Evolutionary conservation across 2,329 filamentous ascomycete genomes (phyloP).

Genomic region (Ophiostoma novo-ulmi): DNA sequence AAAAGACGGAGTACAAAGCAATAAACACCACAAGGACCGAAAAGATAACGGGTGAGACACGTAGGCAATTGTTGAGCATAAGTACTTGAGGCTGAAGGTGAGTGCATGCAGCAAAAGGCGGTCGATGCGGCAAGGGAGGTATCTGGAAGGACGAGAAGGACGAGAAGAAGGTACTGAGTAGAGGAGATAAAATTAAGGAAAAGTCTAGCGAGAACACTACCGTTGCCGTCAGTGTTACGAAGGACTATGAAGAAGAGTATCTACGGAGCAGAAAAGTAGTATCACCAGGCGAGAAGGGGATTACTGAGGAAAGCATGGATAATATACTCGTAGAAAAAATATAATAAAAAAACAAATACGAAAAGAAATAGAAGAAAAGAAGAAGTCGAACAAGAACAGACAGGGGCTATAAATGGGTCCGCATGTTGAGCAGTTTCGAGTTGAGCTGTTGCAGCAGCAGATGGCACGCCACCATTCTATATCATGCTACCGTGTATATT

Average conservation of each 20-base stretch:
- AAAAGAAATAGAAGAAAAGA: not conserved
- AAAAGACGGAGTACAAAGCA: not conserved
- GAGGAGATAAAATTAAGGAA: not conserved
- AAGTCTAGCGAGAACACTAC: not conserved
- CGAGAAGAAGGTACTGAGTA: not conserved
- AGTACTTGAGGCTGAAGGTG: not conserved
- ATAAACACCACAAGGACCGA: not conserved
- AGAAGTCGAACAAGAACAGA: not conserved
- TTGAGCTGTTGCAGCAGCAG: constrained; percentile 6
- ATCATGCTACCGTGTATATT: not conserved
- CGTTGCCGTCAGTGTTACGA: not conserved
- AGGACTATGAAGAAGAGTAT: not conserved
- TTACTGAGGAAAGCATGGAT: not conserved
- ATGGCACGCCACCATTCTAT: constrained; percentile 5
- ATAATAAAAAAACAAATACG: not conserved
- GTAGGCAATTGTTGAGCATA: not conserved
- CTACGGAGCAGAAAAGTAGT: not conserved
- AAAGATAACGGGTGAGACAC: not conserved
- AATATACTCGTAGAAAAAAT: not conserved
- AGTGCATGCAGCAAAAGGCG: not conserved
- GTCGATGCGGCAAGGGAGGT: not conserved
- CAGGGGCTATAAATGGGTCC: not conserved
- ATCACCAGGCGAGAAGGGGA: not conserved
- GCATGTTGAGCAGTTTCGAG: constrained; percentile 3
- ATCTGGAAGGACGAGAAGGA: not conserved